A percentile compares a stretch with the other conserved stretches of the same genome.
phyloP scores from a whole-genome alignment of 768 basidiomycete species.

The Rhizopogon vulgaris region DNA sequence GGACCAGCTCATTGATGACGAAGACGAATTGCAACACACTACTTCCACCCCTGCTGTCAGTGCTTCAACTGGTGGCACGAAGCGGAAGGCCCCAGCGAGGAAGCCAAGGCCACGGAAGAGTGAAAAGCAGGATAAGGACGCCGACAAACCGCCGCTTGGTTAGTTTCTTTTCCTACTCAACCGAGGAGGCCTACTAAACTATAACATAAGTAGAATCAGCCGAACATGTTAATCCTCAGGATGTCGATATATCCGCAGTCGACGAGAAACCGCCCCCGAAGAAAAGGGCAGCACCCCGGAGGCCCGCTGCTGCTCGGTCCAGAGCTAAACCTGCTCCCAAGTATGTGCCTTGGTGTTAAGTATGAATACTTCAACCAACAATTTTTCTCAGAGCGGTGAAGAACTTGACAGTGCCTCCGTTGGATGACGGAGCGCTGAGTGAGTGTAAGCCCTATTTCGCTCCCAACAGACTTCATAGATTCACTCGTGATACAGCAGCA shows the following conservation, averaged over 20 bases:
- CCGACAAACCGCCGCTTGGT: constrained; percentile 41
- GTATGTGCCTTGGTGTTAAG: constrained; percentile 12
- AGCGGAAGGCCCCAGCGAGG: constrained; percentile 41
- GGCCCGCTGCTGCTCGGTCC: constrained; percentile 31
- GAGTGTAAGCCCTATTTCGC: constrained; percentile 43
- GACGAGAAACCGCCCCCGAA: constrained; percentile 36
- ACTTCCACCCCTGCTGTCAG: constrained; percentile 21
- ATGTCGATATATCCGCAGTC: constrained; percentile 7
- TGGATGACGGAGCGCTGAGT: constrained; percentile 50
- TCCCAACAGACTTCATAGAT: not conserved
- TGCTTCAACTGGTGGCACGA: constrained; percentile 33
- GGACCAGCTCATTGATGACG: constrained; percentile 78
- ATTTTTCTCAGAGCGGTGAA: constrained; percentile 23
- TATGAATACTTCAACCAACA: not conserved
- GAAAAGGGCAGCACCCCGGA: constrained; percentile 43
- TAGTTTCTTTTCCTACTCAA: constrained; percentile 16
- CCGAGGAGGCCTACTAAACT: constrained; percentile 8
- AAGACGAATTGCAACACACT: constrained; percentile 31
- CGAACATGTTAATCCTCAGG: constrained; percentile 17
- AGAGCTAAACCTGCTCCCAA: constrained; percentile 26
- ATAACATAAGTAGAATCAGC: constrained; percentile 24
- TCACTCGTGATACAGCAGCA: constrained; percentile 28
- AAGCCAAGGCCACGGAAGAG: constrained; percentile 51
- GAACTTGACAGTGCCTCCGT: constrained; percentile 27
- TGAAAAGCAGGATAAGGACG: constrained; percentile 38